Evolutionary conservation across 495 filamentous ascomycete species (phyloP).

Genomic region (Oleoguttula mirabilis): DNA sequence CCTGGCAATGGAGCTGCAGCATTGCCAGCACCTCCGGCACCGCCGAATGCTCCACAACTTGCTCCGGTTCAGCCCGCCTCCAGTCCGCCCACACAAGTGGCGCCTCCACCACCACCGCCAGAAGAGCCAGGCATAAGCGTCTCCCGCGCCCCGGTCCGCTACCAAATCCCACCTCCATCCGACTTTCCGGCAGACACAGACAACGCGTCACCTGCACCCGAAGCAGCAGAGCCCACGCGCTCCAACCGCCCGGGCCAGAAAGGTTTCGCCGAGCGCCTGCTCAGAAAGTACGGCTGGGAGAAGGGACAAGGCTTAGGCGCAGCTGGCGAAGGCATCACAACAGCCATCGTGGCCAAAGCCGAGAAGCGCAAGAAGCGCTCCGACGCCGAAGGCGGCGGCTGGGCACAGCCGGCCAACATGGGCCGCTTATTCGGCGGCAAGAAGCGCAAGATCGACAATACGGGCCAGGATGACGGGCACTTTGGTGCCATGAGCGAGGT

Average conservation of each 20-base stretch:
- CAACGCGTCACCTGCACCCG: constrained; percentile 37
- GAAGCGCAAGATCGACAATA: constrained; percentile 34
- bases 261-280: constrained; percentile 72
- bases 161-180: constrained; percentile 50
- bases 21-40: constrained; percentile 5
- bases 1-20: neutral
- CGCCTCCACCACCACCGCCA: constrained; percentile 26
- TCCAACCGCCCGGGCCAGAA: constrained; percentile 66
- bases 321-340: constrained; percentile 63
- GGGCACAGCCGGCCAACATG: constrained; percentile 51
- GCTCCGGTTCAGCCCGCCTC: no score
- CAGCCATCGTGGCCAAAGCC: constrained; percentile 67
- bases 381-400: constrained; percentile 70
- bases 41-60: neutral
- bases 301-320: constrained; percentile 80
- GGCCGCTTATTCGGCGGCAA: constrained; percentile 73
- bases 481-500: constrained; percentile 71
- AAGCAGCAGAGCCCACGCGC: constrained; percentile 42
- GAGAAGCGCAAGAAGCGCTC: constrained; percentile 66
- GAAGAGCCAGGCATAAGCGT: constrained; percentile 42
- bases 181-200: constrained; percentile 39
- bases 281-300: constrained; percentile 87
- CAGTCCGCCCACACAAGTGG: constrained; percentile 23
- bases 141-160: constrained; percentile 77
- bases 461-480: constrained; percentile 38